phyloP scores from a whole-genome alignment of 1,139 yeast species.

The Taiozyma sp. region DNA sequence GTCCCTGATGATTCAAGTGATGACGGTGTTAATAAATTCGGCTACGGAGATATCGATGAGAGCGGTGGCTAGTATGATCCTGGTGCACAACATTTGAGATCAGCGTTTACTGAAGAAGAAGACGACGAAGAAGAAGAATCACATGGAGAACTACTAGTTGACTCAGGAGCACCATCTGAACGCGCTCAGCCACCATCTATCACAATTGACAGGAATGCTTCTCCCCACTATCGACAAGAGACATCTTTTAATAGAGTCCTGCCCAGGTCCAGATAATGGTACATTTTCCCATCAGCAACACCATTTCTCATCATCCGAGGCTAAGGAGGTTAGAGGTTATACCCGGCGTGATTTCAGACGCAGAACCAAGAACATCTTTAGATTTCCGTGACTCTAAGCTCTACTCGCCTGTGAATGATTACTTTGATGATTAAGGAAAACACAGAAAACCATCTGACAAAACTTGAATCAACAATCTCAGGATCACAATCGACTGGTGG shows the following conservation, averaged over 20 bases:
- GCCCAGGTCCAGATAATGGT: slow-evolving; percentile 13
- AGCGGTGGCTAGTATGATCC: neutral
- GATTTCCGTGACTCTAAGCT: slow-evolving; percentile 19
- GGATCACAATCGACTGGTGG: slow-evolving; percentile 25
- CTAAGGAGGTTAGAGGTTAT: neutral
- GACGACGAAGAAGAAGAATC: neutral
- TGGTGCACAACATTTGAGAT: neutral
- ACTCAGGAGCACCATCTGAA: neutral
- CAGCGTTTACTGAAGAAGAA: neutral
- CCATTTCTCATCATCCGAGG: neutral
- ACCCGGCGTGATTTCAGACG: neutral
- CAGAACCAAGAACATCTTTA: neutral
- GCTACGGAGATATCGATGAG: neutral
- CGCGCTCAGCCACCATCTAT: neutral
- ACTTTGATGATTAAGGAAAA: slow-evolving; percentile 22
- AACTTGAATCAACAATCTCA: slow-evolving; percentile 25
- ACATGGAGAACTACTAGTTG: neutral
- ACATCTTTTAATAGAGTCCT: slow-evolving; percentile 2
- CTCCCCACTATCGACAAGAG: neutral
- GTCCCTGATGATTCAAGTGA: slow-evolving; percentile 3
- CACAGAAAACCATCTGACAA: slow-evolving; percentile 1
- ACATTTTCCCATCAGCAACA: neutral
- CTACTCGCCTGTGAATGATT: slow-evolving; percentile 20
- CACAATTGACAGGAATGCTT: neutral
- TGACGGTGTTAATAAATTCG: slow-evolving; percentile 4